A percentile compares a stretch with the other conserved stretches of the same genome.
phyloP scores from a whole-genome alignment of 805 yeast genomes.

The Starmera quercuum region DNA sequence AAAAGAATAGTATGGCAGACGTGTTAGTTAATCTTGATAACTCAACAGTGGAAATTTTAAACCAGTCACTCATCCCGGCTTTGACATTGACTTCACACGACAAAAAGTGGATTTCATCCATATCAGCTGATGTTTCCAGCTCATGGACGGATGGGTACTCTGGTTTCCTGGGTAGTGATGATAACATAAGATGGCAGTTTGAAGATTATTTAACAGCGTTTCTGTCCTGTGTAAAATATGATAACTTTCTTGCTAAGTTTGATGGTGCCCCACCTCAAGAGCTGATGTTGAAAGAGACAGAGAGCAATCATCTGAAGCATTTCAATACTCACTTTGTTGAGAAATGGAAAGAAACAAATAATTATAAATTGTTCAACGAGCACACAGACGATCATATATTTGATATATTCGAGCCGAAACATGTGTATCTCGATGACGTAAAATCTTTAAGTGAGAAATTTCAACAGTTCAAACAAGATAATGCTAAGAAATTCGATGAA shows the following conservation, averaged over 20 bases:
- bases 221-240: constrained; percentile 63
- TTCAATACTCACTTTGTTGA: constrained; percentile 40
- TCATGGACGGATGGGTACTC: constrained; percentile 36
- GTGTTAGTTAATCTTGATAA: constrained; percentile 63
- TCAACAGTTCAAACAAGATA: constrained; percentile 24
- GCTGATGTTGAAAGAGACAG: constrained; percentile 19
- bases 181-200: constrained; percentile 77
- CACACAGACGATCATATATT: constrained; percentile 65
- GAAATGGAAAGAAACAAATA: constrained; percentile 48
- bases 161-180: constrained; percentile 71
- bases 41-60: constrained; percentile 36
- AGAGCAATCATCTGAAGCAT: constrained; percentile 26
- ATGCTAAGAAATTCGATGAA: constrained; percentile 17
- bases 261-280: constrained; percentile 28
- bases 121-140: constrained; percentile 35
- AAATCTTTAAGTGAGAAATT: constrained; percentile 18
- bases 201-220: constrained; percentile 85
- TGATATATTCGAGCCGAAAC: constrained; percentile 47
- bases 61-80: constrained; percentile 33
- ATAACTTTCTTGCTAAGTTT: constrained; percentile 39
- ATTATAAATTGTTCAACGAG: constrained; percentile 44
- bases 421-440: constrained; percentile 19
- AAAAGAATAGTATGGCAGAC: constrained; percentile 56
- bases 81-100: constrained; percentile 52
- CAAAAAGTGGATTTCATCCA: constrained; percentile 61